Evolutionary conservation across 2,329 filamentous ascomycete genomes (phyloP).

Genomic region (Didymella sp.): DNA sequence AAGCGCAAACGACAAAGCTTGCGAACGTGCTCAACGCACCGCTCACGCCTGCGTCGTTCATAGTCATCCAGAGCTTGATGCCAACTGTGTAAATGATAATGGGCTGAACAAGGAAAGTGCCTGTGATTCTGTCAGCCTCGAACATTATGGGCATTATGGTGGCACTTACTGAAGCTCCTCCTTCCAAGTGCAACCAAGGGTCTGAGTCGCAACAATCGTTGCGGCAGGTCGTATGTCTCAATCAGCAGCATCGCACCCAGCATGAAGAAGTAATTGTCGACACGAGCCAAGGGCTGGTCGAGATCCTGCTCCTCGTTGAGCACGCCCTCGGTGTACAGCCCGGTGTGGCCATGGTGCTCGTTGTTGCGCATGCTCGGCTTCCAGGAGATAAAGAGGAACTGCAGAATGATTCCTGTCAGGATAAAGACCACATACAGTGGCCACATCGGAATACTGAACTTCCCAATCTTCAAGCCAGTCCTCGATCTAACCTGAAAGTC

Average conservation of each 20-base stretch:
- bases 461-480: conserved; percentile 25
- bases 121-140: conserved; percentile 33
- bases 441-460: conserved; percentile 36
- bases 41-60: conserved; percentile 25
- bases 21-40: conserved; percentile 26
- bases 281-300: conserved; percentile 48
- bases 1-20: conserved; percentile 36
- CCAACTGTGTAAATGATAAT: conserved; percentile 53
- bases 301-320: conserved; percentile 48
- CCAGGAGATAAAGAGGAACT: conserved; percentile 55
- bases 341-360: conserved; percentile 53
- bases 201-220: conserved; percentile 45
- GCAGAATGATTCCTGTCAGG: conserved; percentile 49
- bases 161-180: conserved; percentile 54
- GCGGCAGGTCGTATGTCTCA: conserved; percentile 50
- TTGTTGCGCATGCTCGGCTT: conserved; percentile 45
- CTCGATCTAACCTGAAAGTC: conserved; percentile 42
- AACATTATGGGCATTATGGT: neutral
- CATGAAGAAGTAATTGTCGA: conserved; percentile 56
- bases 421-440: conserved; percentile 42
- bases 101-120: conserved; percentile 53
- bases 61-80: conserved; percentile 55
- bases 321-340: conserved; percentile 49
- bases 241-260: conserved; percentile 52
- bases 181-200: conserved; percentile 51